These are phyloP conservation scores for Phalaenopsis aphrodite DNA, from an alignment of 106 monocot genomes.

Conservation along the genomic window DNA sequence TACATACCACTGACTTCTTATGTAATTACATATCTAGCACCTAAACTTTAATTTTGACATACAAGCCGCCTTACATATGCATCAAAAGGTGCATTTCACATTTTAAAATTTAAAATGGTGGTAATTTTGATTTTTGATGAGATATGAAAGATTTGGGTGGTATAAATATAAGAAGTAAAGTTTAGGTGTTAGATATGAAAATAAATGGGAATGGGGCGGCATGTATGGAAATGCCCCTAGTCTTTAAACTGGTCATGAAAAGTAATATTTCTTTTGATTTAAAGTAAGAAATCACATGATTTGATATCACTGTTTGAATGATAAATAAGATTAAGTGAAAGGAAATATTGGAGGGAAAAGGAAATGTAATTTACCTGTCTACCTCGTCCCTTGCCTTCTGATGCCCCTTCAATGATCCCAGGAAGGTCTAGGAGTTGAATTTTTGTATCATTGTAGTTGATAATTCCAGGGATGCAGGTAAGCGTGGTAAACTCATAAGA, in stretches of 20 bases:
- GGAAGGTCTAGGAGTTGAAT: conserved; percentile 99
- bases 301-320: not conserved
- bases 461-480: conserved; percentile 99
- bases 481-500: conserved; percentile 99
- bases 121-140: too few relatives aligned
- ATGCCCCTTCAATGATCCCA: conserved; percentile 99
- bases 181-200: too few relatives aligned
- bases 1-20: too few relatives aligned
- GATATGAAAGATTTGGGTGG: too few relatives aligned
- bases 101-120: too few relatives aligned
- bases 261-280: not conserved
- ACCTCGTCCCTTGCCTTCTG: conserved; percentile 99
- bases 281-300: not conserved
- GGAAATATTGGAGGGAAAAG: not conserved
- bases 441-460: conserved; percentile 95
- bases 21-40: too few relatives aligned
- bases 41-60: too few relatives aligned
- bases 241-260: not conserved
- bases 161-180: too few relatives aligned
- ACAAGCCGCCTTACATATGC: too few relatives aligned
- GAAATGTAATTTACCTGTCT: conserved; percentile 54
- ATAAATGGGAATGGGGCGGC: too few relatives aligned
- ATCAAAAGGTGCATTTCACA: too few relatives aligned
- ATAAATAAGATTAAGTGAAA: not conserved
- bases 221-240: too few relatives aligned